These are phyloP conservation scores for Nyctanthes arbortristis DNA, from an alignment of 257 asterid species.

Conservation along the genomic window DNA sequence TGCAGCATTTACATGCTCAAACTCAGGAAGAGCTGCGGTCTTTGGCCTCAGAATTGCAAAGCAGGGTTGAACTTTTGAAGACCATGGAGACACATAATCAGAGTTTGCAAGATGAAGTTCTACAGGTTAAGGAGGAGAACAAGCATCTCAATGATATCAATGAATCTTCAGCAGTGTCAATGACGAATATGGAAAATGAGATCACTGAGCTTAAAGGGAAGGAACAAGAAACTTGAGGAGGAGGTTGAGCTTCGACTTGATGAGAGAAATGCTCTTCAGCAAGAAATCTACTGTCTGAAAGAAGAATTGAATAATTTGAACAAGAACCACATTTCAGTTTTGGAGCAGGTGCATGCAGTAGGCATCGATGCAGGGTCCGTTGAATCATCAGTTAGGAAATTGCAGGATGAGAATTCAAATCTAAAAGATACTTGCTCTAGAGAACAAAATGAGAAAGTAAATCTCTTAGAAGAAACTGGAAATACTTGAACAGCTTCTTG, in stretches of 20 bases:
- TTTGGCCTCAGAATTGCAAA: constrained; percentile 71
- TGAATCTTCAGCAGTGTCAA: constrained; percentile 62
- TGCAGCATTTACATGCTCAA: constrained; percentile 87
- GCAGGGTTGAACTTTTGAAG: constrained; percentile 57
- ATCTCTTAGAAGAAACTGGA: constrained; percentile 69
- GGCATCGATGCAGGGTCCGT: constrained; percentile 64
- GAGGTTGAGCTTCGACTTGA: constrained; percentile 90
- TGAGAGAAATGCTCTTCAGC: constrained; percentile 93
- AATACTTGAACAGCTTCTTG: constrained; percentile 75
- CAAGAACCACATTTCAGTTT: constrained; percentile 47
- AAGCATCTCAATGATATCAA: constrained; percentile 59
- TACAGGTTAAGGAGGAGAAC: constrained; percentile 70
- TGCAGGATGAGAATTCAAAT: constrained; percentile 59
- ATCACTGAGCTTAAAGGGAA: constrained; percentile 58
- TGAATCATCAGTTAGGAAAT: constrained; percentile 58
- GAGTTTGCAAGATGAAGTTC: constrained; percentile 67
- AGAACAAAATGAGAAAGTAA: constrained; percentile 63
- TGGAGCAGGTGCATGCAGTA: constrained; percentile 66
- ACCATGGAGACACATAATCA: constrained; percentile 57
- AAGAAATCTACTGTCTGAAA: constrained; percentile 87
- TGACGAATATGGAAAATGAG: constrained; percentile 67
- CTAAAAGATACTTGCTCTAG: constrained; percentile 55
- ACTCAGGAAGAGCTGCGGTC: constrained; percentile 86
- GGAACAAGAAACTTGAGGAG: constrained; percentile 68
- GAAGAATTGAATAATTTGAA: constrained; percentile 77